Base-by-base conservation (phyloP, 164 flowering plant genomes). In the Macadamia tetraphylla region DNA sequence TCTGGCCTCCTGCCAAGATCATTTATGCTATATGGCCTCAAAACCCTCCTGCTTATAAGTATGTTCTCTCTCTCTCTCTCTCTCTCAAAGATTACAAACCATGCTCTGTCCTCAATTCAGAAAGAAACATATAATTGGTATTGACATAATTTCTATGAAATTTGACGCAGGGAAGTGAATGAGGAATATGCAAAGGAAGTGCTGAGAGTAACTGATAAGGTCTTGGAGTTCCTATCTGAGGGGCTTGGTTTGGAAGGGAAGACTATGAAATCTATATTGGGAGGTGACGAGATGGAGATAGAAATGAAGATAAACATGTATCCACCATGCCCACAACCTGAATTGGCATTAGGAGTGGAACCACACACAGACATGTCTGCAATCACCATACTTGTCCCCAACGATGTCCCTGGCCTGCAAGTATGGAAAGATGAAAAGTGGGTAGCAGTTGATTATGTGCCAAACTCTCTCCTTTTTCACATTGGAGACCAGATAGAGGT, bases 281-380 rank as follows among this genome's bases (percentile, higher is more conserved):
- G 85, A 8, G 80, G 76, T 9, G 81, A 82, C 1, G 68, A 73
- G 61, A 63, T 81, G 5, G 83, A 70, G 60, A 40, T 74, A 51
- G 84, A 80, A 64, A 81, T 85, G 85, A 83, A 81, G 64, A 82
- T 83, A 12, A 86, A 82, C 70, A 66, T 79, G 77, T 84, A 84
- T 35, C 87, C 87, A 3, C 83, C 86, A 53, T 82, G 89, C 78
- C 89, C 87, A 40, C 89, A 84, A 55, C 87, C 89, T 13, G 66
- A 82, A 23, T 75, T 82, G 56, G 86, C 85, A 6, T 72, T 82
- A 1, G 86, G 87, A 11, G 83, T 86, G n/a, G n/a, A n/a, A n/a
- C 74, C 87, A n/a, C 89, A 86, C 70, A 79, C 89, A 0, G 89
- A 86, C 73, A 76, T 81, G 83, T 75, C 81, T 10, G 82, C 77